A percentile compares a stretch with the other conserved stretches of the same genome.
Conservation (phyloP, 257 asterid genomes). For the Craterostigma plantagineum region DNA sequence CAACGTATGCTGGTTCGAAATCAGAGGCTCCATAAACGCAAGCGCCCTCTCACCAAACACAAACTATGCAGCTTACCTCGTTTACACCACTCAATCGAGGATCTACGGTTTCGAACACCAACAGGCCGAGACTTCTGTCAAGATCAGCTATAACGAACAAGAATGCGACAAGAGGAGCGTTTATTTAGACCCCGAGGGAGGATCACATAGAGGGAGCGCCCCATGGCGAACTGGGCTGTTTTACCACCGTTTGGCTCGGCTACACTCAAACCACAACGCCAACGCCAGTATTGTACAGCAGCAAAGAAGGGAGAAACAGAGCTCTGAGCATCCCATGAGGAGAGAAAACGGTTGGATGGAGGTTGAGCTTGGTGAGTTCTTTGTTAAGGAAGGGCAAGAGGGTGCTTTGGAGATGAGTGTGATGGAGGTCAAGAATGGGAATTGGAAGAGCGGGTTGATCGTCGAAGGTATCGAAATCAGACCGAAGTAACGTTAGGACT, state of each 20-base stretch:
- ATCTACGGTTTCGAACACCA: neutral
- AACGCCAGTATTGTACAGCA: too few species aligned
- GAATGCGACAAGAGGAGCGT: too few species aligned
- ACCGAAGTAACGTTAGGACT: conserved; percentile 21
- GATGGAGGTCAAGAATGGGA: conserved; percentile 30
- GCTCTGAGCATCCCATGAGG: conserved; percentile 15
- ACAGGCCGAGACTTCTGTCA: too few species aligned
- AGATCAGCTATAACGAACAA: too few species aligned
- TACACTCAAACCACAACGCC: too few species aligned
- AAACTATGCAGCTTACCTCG: conserved; percentile 54
- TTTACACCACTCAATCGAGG: conserved; percentile 20
- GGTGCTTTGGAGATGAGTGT: conserved; percentile 34
- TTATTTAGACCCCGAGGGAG: too few species aligned
- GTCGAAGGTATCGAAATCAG: conserved; percentile 80
- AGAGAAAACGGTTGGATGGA: conserved; percentile 74
- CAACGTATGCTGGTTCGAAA: conserved; percentile 51
- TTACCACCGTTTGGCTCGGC: too few species aligned
- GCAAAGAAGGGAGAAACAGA: conserved; percentile 1
- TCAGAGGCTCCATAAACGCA: conserved; percentile 25
- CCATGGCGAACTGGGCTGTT: too few species aligned
- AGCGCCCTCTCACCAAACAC: conserved; percentile 38
- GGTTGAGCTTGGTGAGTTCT: conserved; percentile 51
- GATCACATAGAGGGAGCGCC: too few species aligned
- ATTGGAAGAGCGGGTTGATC: conserved; percentile 54
- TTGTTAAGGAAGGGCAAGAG: conserved; percentile 24